Percentiles rank a stretch among this genome's conserved stretches.
phyloP scores from a whole-genome alignment of 495 filamentous ascomycete genomes.

The Pseudoneurospora amorphoporcata region DNA sequence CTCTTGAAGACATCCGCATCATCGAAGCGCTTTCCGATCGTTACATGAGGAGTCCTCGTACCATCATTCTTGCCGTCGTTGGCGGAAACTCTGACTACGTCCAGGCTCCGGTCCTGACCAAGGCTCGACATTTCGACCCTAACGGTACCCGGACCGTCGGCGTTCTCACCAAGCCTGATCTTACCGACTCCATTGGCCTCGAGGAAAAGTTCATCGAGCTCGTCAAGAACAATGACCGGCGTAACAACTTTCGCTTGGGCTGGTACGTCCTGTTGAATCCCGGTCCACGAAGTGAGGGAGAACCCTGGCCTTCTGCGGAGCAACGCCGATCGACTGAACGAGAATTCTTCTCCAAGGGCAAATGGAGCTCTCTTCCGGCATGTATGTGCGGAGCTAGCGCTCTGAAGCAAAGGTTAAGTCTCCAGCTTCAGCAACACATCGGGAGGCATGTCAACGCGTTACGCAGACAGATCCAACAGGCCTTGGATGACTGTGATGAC shows the following conservation, averaged over 20 bases:
- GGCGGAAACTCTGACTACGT: slow-evolving; percentile 42
- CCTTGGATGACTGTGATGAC: slow-evolving; percentile 27
- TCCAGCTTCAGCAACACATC: slow-evolving; percentile 30
- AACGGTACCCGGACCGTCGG: slow-evolving; percentile 38
- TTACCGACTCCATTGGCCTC: slow-evolving; percentile 29
- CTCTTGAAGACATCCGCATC: slow-evolving; percentile 32
- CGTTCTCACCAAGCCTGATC: slow-evolving; percentile 44
- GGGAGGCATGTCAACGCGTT: slow-evolving; percentile 25
- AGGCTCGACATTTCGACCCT: slow-evolving; percentile 35
- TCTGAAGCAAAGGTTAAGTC: slow-evolving; percentile 26
- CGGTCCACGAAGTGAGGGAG: slow-evolving; percentile 27
- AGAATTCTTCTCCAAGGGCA: slow-evolving; percentile 28
- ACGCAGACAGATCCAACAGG: slow-evolving; percentile 25
- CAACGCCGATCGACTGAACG: slow-evolving; percentile 20
- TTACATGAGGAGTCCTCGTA: slow-evolving; percentile 42
- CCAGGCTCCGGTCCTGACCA: slow-evolving; percentile 36
- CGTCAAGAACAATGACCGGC: slow-evolving; percentile 44
- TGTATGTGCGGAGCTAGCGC: slow-evolving; percentile 24
- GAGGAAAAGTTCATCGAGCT: slow-evolving; percentile 44
- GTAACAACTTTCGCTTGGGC: slow-evolving; percentile 45
- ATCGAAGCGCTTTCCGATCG: slow-evolving; percentile 35
- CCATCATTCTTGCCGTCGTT: slow-evolving; percentile 44
- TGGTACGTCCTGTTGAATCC: slow-evolving; percentile 56
- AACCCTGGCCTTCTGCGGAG: slow-evolving; percentile 21
- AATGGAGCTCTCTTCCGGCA: slow-evolving; percentile 29